Conservation (phyloP, 495 filamentous ascomycete species). For the Penicillium herquei region DNA sequence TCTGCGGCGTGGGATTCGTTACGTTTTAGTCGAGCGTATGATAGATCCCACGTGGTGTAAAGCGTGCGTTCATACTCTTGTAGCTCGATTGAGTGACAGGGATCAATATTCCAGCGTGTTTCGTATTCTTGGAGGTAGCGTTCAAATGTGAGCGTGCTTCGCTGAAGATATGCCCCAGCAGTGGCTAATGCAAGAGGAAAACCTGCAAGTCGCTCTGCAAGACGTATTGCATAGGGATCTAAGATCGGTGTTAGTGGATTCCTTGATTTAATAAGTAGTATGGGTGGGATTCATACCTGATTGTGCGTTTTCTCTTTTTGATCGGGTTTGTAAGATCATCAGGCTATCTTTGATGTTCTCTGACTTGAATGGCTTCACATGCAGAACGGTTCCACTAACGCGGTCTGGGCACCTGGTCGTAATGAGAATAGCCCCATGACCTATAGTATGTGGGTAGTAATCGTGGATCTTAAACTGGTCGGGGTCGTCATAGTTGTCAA, state of each 20-base stretch:
- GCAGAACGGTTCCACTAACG: not conserved
- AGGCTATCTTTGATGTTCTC: not conserved
- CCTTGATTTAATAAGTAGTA: too few relatives aligned
- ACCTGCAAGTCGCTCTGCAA: not conserved
- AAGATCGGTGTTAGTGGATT: not conserved
- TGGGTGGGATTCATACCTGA: not conserved
- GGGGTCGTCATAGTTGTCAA: not conserved
- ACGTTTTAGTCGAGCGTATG: not conserved
- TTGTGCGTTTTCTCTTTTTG: not conserved
- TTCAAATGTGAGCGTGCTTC: not conserved
- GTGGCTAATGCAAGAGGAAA: not conserved
- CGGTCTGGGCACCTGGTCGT: not conserved
- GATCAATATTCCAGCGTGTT: not conserved
- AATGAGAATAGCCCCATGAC: not conserved
- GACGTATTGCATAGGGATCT: not conserved
- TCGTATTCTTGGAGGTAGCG: not conserved
- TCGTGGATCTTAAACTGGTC: not conserved
- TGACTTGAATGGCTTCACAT: not conserved
- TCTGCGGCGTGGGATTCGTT: not conserved
- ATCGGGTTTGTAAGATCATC: not conserved
- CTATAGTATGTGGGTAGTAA: not conserved
- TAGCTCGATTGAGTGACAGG: too few relatives aligned
- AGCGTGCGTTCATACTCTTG: constrained; percentile 1
- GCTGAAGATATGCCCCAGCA: not conserved
- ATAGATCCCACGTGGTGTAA: constrained; percentile 1